Evolutionary conservation across 2,329 filamentous ascomycete species (phyloP).

Genomic region (Scedosporium apiospermum): DNA sequence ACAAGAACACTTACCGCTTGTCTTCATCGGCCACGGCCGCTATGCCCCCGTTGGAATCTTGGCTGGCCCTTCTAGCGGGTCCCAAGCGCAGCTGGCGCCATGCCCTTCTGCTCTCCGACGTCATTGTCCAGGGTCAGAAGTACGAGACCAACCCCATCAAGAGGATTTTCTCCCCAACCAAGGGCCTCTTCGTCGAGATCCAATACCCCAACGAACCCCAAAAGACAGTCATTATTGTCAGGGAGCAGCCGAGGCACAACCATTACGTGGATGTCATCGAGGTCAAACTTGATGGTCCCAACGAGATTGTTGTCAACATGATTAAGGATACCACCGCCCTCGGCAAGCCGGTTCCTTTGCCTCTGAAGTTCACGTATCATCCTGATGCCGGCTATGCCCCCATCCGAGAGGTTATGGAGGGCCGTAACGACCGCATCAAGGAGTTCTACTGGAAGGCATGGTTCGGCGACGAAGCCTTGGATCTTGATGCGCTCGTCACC

Average conservation of each 20-base stretch:
- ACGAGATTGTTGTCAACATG: constrained; percentile 79
- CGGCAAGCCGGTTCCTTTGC: constrained; percentile 70
- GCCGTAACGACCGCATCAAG: constrained; percentile 95
- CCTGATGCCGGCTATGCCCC: constrained; percentile 96
- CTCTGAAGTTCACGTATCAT: constrained; percentile 84
- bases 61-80: constrained; percentile 83
- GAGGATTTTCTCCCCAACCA: constrained; percentile 77
- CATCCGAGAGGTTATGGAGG: constrained; percentile 92
- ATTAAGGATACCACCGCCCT: constrained; percentile 88
- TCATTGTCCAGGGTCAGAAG: constrained; percentile 89
- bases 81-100: constrained; percentile 85
- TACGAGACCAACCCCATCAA: constrained; percentile 96
- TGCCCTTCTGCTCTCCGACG: constrained; percentile 85
- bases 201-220: constrained; percentile 68
- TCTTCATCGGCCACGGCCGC: constrained; percentile 63
- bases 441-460: constrained; percentile 98
- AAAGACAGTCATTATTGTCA: constrained; percentile 78
- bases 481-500: constrained; percentile 77
- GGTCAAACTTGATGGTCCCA: constrained; percentile 63
- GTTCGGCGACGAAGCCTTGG: constrained; percentile 80
- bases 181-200: constrained; percentile 86
- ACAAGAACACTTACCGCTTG: constrained; percentile 78
- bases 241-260: constrained; percentile 77
- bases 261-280: constrained; percentile 85
- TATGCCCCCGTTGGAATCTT: constrained; percentile 71